A percentile compares a stretch with the other conserved stretches of the same genome.
Evolutionary conservation across 495 filamentous ascomycete genomes (phyloP).

Genomic region (Bryoglossum gracile): DNA sequence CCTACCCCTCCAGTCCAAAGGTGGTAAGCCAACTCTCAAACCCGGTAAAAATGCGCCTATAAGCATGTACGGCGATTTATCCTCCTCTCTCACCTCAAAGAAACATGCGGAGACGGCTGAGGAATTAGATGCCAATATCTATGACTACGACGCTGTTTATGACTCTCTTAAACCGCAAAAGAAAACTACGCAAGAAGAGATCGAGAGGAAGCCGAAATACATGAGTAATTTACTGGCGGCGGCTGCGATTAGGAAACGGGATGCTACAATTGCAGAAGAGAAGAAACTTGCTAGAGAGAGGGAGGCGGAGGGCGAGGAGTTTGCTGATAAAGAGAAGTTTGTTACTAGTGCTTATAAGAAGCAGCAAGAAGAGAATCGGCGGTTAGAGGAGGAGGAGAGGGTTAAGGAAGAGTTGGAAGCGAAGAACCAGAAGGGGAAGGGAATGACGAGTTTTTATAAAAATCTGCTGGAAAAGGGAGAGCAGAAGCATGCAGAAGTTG

Average conservation of each 20-base stretch:
- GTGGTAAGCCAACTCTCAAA: slow-evolving; percentile 29
- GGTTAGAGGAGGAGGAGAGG: slow-evolving; percentile 76
- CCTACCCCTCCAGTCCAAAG: not conserved
- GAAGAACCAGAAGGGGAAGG: slow-evolving; percentile 57
- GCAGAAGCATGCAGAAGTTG: slow-evolving; percentile 62
- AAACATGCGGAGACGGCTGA: slow-evolving; percentile 51
- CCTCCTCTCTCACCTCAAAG: slow-evolving; percentile 44
- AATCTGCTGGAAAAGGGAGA: slow-evolving; percentile 74
- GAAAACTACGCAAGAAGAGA: slow-evolving; percentile 25
- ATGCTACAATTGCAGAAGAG: slow-evolving; percentile 81
- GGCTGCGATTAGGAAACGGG: slow-evolving; percentile 81
- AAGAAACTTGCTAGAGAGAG: slow-evolving; percentile 79
- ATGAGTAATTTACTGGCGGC: slow-evolving; percentile 74
- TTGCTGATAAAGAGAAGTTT: slow-evolving; percentile 91
- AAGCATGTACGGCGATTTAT: slow-evolving; percentile 46
- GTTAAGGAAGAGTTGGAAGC: slow-evolving; percentile 60
- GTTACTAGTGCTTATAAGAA: slow-evolving; percentile 93
- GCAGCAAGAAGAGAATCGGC: slow-evolving; percentile 78
- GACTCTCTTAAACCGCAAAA: slow-evolving; percentile 50
- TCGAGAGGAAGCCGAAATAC: slow-evolving; percentile 64
- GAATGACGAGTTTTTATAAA: slow-evolving; percentile 84
- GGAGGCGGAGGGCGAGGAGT: slow-evolving; percentile 90
- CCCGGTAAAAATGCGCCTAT: slow-evolving; percentile 24
- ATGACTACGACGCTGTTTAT: slow-evolving; percentile 70
- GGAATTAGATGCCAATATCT: slow-evolving; percentile 57